Evolutionary conservation across 345 rosid genomes (phyloP), one percentile per base, ranked within the genome.

Genomic region (Leavenworthia alabamica): DNA sequence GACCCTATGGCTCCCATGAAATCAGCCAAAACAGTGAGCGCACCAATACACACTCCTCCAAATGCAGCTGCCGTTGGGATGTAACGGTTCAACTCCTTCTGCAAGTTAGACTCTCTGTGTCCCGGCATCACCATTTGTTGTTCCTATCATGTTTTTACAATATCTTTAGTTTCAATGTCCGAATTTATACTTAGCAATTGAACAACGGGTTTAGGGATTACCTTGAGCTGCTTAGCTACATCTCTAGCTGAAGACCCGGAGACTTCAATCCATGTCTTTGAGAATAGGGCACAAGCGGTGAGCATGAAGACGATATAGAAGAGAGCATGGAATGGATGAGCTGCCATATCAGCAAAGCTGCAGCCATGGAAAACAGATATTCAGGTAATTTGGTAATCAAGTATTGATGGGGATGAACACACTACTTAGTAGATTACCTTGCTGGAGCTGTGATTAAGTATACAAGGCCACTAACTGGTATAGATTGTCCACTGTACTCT

Each of bases 81-180:
- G 71, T 81, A 83, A n/a, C 87, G 80, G 39, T 83, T 83, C 74
- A 86, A 63, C 61, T 86, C 93, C 71, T 86, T 86, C 65, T 81
- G 86, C 27, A 83, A 70, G 63, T 86, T 86, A 12, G 86, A 79
- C 43, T 86, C 89, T 39, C 85, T 76, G 50, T 83, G 89, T 32
- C 89, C 86, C 12, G 89, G 89, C 92, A 86, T 83, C 60, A 86
- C 92, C 93, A 86, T 86, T 80, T 83, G 89, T 83, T 86, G 93
- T 56, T 86, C 93, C 93, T 83, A 48, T n/a, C 43, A 45, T 40
- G 35, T 20, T 44, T 43, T 44, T 6, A 60, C 40, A 16, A 17
- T 2, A 22, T 51, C 45, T 13, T 43, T 40, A 60, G 54, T 3
- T 45, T 31, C 32, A 60, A 0, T 60, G 6, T 43, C 33, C 2